Conservation (phyloP, 306 rosid species). For the Trichosanthes cucumerina region DNA sequence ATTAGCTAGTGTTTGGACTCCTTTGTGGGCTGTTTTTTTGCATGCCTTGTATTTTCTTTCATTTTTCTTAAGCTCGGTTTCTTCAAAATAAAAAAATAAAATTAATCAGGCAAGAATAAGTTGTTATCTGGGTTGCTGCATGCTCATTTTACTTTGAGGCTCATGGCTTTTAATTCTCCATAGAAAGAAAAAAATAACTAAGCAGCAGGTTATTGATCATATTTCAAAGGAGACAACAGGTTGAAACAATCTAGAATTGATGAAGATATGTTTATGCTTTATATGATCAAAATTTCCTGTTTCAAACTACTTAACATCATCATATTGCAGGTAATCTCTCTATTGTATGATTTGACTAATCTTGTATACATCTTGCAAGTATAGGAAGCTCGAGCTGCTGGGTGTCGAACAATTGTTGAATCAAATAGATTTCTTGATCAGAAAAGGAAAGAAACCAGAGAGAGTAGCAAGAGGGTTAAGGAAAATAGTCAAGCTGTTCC, state of each 20-base stretch:
- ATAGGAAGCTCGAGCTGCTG: conserved; percentile 76
- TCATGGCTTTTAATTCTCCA: not conserved
- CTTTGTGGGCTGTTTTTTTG: not conserved
- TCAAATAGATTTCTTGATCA: conserved; percentile 42
- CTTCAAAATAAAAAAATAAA: not conserved
- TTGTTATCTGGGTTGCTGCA: not conserved
- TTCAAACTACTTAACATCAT: not conserved
- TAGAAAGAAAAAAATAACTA: not conserved
- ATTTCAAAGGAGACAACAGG: not conserved
- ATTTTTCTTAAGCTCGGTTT: not conserved
- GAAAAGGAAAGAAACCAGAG: conserved; percentile 44
- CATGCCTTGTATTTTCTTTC: not conserved
- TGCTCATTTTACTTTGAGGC: not conserved
- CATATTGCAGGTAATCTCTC: not conserved
- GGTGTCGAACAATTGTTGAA: conserved; percentile 55
- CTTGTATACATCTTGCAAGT: not conserved
- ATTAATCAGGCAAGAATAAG: not conserved
- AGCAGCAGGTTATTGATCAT: not conserved
- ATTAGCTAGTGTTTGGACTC: not conserved
- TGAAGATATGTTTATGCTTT: not conserved
- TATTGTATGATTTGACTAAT: not conserved
- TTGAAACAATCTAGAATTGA: not conserved
- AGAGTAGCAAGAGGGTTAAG: conserved; percentile 21
- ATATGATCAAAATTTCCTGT: not conserved
- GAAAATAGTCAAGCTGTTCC: conserved; percentile 44